These are phyloP conservation scores for Calonectria montana DNA, from an alignment of 2,329 filamentous ascomycete species.

Conservation along the genomic window DNA sequence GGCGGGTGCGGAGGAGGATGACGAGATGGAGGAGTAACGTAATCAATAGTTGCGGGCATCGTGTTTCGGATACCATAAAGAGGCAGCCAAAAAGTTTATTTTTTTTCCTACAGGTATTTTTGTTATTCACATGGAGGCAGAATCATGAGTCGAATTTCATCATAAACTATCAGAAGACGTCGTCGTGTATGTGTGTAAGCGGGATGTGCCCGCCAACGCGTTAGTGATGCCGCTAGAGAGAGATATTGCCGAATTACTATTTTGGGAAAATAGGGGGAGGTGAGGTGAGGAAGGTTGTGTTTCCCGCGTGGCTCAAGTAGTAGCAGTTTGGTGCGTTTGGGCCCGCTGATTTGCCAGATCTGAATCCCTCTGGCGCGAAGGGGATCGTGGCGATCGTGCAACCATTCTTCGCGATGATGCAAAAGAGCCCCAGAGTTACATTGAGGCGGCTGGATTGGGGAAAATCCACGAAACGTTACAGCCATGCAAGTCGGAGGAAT, in stretches of 20 bases:
- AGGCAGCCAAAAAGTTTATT: constrained; percentile 36
- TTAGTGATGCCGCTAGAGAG: neutral
- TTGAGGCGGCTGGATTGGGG: neutral
- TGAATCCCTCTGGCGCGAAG: neutral
- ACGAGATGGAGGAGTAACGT: constrained; percentile 50
- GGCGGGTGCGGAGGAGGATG: constrained; percentile 45
- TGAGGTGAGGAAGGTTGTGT: too few relatives aligned
- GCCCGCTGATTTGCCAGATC: neutral
- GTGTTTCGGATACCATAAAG: constrained; percentile 40
- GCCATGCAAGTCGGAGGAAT: neutral
- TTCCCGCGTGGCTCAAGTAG: neutral
- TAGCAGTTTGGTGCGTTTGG: neutral
- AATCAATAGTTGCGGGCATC: constrained; percentile 21
- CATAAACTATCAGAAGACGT: neutral
- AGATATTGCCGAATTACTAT: neutral
- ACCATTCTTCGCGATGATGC: neutral
- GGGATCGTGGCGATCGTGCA: neutral
- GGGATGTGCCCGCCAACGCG: neutral
- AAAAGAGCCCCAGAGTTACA: neutral
- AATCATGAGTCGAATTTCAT: neutral
- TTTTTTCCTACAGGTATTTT: constrained; percentile 6
- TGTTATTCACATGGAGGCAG: neutral
- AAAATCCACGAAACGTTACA: neutral
- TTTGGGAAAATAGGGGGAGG: neutral
- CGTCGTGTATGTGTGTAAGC: neutral